phyloP scores from a whole-genome alignment of 768 basidiomycete species.

The Guyanaporus albipodus region DNA sequence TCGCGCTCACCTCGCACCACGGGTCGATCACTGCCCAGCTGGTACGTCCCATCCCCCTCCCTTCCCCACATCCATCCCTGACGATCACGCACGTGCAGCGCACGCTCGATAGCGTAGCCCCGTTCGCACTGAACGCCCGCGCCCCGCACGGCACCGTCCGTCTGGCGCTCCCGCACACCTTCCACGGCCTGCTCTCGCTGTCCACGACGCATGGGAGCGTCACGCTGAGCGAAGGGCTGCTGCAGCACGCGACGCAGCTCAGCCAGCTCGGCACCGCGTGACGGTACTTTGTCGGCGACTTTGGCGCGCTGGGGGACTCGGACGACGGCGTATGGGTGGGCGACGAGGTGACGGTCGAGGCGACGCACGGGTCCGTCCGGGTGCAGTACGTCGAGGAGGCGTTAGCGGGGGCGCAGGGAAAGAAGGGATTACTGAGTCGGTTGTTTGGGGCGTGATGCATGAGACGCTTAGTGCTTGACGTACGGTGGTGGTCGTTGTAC shows the following conservation, averaged over 20 bases:
- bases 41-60: conserved; percentile 10
- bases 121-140: conserved; percentile 16
- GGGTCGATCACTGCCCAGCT: conserved; percentile 15
- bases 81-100: conserved; percentile 7
- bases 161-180: conserved; percentile 19
- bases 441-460: conserved; percentile 20
- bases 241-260: conserved; percentile 18
- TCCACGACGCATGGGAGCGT: conserved; percentile 18
- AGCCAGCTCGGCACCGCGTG: conserved; percentile 16
- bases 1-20: conserved; percentile 18
- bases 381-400: conserved; percentile 22
- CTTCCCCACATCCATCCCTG: neutral
- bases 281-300: conserved; percentile 27
- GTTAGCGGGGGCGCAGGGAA: neutral
- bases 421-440: conserved; percentile 17
- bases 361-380: conserved; percentile 19
- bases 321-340: conserved; percentile 22
- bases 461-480: too few relatives aligned
- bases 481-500: too few relatives aligned
- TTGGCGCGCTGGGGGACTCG: conserved; percentile 11
- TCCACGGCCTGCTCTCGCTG: conserved; percentile 16
- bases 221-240: conserved; percentile 10
- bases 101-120: conserved; percentile 8
- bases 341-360: conserved; percentile 15
- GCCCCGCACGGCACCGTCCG: conserved; percentile 13